Evolutionary conservation across 176 grass and related monocot genomes (phyloP), one percentile per base, ranked within the genome.

Genomic region (Areca catechu): DNA sequence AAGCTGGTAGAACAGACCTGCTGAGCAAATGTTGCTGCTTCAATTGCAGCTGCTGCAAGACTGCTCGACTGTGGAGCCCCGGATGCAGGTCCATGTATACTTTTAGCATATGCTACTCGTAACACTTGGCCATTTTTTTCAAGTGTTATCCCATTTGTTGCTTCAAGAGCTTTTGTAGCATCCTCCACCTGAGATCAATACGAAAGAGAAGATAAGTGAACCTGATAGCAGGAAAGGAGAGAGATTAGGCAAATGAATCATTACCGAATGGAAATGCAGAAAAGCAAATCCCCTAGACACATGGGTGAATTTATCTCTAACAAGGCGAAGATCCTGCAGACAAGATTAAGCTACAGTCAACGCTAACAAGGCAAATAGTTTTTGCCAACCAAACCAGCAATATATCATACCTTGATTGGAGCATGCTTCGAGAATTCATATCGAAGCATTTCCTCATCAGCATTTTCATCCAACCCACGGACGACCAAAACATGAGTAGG

Each of bases 401-500:
- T 2, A 12, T 10, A 14, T 18, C 61, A 24, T 56, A 98, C 94
- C 84, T 83, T 98, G 68, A 93, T 82, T 67, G 94, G 81, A 76
- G 88, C 88, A 61, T 98, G 82, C 76, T 98, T 98, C 58, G 94
- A 65, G 69, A 98, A 98, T 68, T 98, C 93, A 50, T 98, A 98
- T 15, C 94, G 81, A 73, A 98, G 82, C 88, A 98, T 92, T 79
- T 98, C 93, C 68, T 98, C 93, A 57, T 98, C 93, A 43, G 93
- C 93, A 68, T 89, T 92, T 80, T 98, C 93, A 74, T 92, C 93
- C 48, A 98, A 70, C 20, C 93, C 93, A 60, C 93, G 93, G 59
- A 98, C 81, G 66, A 98, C 93, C 82, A 98, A 85, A 76, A 98
- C 93, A 98, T 98, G 93, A 54, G 93, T 98, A 72, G 84, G 87